Evolutionary conservation across 371 early-diverging fungal species (phyloP).

Genomic region (Lichtheimia ornata): DNA sequence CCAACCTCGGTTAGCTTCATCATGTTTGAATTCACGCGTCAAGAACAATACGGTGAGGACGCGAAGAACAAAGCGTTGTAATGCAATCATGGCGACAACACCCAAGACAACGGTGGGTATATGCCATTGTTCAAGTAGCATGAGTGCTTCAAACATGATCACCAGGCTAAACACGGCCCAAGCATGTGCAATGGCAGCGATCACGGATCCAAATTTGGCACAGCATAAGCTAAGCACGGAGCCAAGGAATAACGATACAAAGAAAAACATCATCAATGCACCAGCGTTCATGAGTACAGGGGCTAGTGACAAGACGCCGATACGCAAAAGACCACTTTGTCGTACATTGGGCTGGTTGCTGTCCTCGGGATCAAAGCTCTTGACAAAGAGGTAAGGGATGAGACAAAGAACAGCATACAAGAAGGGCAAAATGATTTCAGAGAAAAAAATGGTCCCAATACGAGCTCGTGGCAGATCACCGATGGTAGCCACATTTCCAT

Average conservation of each 20-base stretch:
- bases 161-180: constrained; percentile 68
- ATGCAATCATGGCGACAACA: constrained; percentile 61
- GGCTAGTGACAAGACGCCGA: constrained; percentile 66
- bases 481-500: constrained; percentile 49
- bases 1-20: constrained; percentile 84
- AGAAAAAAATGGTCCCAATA: constrained; percentile 68
- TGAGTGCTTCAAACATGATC: constrained; percentile 63
- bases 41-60: constrained; percentile 69
- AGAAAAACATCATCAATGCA: constrained; percentile 68
- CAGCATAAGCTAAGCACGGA: constrained; percentile 66
- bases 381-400: constrained; percentile 67
- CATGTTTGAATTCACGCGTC: constrained; percentile 82
- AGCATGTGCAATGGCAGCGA: constrained; percentile 71
- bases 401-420: constrained; percentile 65
- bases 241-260: constrained; percentile 71
- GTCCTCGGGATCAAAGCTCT: constrained; percentile 46
- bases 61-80: constrained; percentile 75
- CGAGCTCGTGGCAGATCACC: constrained; percentile 72
- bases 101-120: constrained; percentile 66
- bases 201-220: constrained; percentile 70
- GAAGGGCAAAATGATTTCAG: constrained; percentile 75
- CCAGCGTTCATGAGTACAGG: constrained; percentile 78
- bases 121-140: constrained; percentile 71
- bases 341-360: constrained; percentile 39
- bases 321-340: constrained; percentile 57